These are phyloP conservation scores for Paramarasmius palmivorus DNA, from an alignment of 1,284 basidiomycete genomes.

Conservation along the genomic window DNA sequence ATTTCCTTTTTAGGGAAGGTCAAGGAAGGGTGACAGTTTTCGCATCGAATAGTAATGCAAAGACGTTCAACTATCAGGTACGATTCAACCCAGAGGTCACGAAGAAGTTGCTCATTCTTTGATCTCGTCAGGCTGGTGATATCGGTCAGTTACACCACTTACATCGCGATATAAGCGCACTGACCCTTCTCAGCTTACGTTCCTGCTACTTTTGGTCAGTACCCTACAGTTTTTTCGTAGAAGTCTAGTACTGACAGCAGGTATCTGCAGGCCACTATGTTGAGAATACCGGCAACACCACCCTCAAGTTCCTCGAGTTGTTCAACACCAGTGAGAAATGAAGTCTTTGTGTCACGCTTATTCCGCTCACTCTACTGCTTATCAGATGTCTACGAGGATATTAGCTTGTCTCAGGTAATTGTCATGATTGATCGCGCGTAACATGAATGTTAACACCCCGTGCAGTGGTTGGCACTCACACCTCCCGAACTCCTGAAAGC, in stretches of 20 bases:
- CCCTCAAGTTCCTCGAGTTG: slow-evolving; percentile 64
- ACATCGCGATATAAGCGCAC: not conserved
- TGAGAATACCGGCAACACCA: slow-evolving; percentile 70
- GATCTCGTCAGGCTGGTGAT: slow-evolving; percentile 51
- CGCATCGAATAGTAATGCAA: slow-evolving; percentile 57
- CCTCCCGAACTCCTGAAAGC: slow-evolving; percentile 63
- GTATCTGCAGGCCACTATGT: slow-evolving; percentile 61
- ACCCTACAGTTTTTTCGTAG: not conserved
- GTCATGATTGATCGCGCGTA: not conserved
- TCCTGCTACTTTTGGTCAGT: slow-evolving; percentile 51
- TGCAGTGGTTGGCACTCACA: slow-evolving; percentile 65
- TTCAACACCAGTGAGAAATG: slow-evolving; percentile 54
- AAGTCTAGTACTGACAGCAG: not conserved
- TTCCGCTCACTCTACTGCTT: not conserved
- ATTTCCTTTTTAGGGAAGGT: slow-evolving; percentile 51
- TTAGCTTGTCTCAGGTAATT: slow-evolving; percentile 59
- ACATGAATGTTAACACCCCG: slow-evolving; percentile 9
- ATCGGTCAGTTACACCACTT: slow-evolving; percentile 47
- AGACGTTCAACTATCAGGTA: slow-evolving; percentile 69
- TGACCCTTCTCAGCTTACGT: slow-evolving; percentile 43
- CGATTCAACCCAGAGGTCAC: too few species aligned
- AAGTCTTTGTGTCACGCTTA: not conserved
- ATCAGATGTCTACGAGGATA: slow-evolving; percentile 57
- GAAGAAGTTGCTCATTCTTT: not conserved
- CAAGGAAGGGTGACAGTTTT: slow-evolving; percentile 63